phyloP scores from a whole-genome alignment of 129 eudicot genomes.

The Pseudognaphalium luteoalbum region DNA sequence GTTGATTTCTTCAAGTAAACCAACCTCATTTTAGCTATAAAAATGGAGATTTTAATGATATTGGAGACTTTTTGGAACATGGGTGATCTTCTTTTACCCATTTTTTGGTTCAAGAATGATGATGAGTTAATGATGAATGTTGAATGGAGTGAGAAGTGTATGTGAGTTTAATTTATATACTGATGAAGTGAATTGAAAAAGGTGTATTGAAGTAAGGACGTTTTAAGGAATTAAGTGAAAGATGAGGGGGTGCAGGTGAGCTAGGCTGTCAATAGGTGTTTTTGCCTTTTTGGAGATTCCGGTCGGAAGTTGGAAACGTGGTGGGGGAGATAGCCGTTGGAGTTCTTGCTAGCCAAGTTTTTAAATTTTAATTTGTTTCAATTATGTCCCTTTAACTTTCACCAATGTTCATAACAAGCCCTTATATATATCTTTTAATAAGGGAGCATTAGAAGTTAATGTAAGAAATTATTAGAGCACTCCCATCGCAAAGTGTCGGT shows the following conservation, averaged over 20 bases:
- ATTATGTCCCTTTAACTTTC: background rate
- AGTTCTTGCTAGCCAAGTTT: conserved; percentile 31
- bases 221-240: background rate
- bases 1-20: conserved; percentile 43
- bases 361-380: conserved; percentile 10
- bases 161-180: conserved; percentile 23
- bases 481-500: no score
- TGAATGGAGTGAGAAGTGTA: conserved; percentile 1
- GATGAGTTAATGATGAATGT: background rate
- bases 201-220: background rate
- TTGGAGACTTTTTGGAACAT: conserved; percentile 54
- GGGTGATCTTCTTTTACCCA: conserved; percentile 53
- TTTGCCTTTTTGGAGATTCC: conserved; percentile 32
- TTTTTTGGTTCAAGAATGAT: conserved; percentile 25
- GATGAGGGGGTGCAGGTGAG: conserved; percentile 3
- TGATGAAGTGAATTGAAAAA: conserved; percentile 7
- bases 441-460: no score
- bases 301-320: conserved; percentile 30
- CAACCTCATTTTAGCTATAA: conserved; percentile 51
- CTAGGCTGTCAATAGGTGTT: conserved; percentile 35
- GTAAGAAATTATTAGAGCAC: no score
- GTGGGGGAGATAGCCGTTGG: conserved; percentile 36
- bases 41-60: conserved; percentile 45
- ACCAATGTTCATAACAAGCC: background rate
- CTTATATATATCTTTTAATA: no score